Base-by-base conservation (phyloP, 2,329 filamentous ascomycete genomes). In the Myriosclerotinia curreyana region DNA sequence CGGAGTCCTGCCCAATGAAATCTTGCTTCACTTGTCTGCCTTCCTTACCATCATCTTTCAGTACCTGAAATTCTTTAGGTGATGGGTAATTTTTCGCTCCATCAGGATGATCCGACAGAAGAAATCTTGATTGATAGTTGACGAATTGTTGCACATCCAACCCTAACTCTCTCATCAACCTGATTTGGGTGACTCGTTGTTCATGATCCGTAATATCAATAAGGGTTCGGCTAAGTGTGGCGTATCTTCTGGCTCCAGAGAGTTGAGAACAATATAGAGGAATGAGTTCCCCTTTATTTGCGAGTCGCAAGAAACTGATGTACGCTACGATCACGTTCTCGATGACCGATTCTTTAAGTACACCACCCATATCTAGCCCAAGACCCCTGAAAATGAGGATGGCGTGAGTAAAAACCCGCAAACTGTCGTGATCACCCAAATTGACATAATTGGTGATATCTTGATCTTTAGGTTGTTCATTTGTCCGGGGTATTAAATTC, bases 251-350 rank as follows among this genome's bases (percentile, higher is more conserved):
- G 15, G 85, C 79, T 8, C 81, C 78, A 12, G 85, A 81, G 15
- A 99, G 80, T 70, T 91, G 88, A 11, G 92, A 92, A 67, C 91
- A 93, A 75, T 99, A 99, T 0, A 96, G 79, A 0, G 95, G 93
- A 63, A 96, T 89, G 50, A 95, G 78, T 67, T 94, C 88, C 65
- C 89, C 86, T 62, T 95, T 85, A 42, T 86, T 85, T 20, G 85
- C 84, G 54, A 89, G 81, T 51, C 90, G 86, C 46, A 99, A 78
- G 66, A 90, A 87, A 70, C 90, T 89, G 63, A 96, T 89, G 74
- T 98, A 98, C 5, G 86, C 87, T 0, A 89, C 86, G 60, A 97
- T 80, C 54, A 94, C 86, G 71, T 90, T 91, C 72, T 96, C 89
- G 42, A 74, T 74, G 52, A 75, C 76, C 59, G 73, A 71, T n/a